Evolutionary conservation across 208 protist species (phyloP).

Genomic region (Wallacemonas sp.): DNA sequence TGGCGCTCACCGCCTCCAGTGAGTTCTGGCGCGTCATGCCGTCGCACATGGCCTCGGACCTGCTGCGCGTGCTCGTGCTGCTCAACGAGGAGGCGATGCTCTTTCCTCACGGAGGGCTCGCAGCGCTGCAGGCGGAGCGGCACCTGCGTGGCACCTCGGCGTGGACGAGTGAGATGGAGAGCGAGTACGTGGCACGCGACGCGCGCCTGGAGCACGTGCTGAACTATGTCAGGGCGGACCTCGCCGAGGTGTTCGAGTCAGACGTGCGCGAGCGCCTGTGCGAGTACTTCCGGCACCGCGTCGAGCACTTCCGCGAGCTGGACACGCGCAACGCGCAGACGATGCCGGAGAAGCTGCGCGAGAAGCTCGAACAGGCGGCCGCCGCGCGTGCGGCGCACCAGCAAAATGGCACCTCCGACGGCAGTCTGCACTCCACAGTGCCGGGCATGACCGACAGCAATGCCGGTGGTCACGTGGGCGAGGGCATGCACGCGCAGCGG

Average conservation of each 20-base stretch:
- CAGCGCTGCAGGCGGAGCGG: neutral
- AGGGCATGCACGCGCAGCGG: slow-evolving; percentile 12
- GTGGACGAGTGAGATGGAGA: slow-evolving; percentile 4
- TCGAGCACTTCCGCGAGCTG: slow-evolving; percentile 38
- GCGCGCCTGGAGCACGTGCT: slow-evolving; percentile 12
- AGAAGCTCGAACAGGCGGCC: slow-evolving; percentile 34
- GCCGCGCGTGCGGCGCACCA: slow-evolving; percentile 2
- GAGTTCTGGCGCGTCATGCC: slow-evolving; percentile 61
- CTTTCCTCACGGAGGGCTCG: slow-evolving; percentile 9
- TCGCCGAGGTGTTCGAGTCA: slow-evolving; percentile 14
- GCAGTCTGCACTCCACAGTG: neutral
- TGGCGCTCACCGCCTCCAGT: slow-evolving; percentile 32
- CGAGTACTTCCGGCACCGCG: slow-evolving; percentile 40
- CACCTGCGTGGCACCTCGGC: slow-evolving; percentile 9
- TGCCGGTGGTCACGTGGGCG: neutral
- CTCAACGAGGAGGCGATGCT: slow-evolving; percentile 49
- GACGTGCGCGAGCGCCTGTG: slow-evolving; percentile 33
- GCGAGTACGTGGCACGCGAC: neutral
- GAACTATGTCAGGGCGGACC: neutral
- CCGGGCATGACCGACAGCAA: neutral
- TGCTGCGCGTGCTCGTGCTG: slow-evolving; percentile 57
- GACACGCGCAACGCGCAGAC: slow-evolving; percentile 41
- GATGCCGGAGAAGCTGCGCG: slow-evolving; percentile 27
- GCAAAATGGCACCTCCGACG: slow-evolving; percentile 5
- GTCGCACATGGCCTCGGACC: slow-evolving; percentile 34